Base-by-base conservation (phyloP, 495 filamentous ascomycete species). In the Penicillium tannophilum region DNA sequence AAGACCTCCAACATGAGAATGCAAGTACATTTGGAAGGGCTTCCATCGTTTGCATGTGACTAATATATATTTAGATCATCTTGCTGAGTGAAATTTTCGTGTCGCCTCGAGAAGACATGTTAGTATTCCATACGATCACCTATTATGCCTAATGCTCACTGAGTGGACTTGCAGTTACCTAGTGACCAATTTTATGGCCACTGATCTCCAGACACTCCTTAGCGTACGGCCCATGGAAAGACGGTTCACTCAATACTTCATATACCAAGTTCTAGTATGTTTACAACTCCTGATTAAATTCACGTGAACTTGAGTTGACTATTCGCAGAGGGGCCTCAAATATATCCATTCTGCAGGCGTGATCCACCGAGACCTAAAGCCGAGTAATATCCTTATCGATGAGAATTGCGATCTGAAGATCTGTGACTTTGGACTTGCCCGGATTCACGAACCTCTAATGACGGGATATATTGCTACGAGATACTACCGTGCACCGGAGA, bases 391-490 rank as follows among this genome's bases (percentile, higher is more conserved):
- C 68, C 81, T 98, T 47, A 92, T 98, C 76, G 98, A 98, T 74
- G 94, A 98, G 77, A 98, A 98, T 72, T 98, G 94, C 75, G 94
- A 98, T 72, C 79, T 98, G 53, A 98, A 98, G 79, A 98, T 98
- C 74, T 98, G 94, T 82, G 94, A 98, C 73, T 98, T 98, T 66
- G 94, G 94, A 57, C 82, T 98, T 52, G 94, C 94, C 42, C 90
- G 94, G 66, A 96, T 98, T 67, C 94, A 98, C 75, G 94, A 98
- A 67, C 94, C 94, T n/a, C 94, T 97, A 76, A 98, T 98, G 94
- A 98, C 94, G 39, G 94, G 94, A 8, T 39, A 39, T 14, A 11
- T 39, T 1, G 9, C 35, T 4, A 39, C 35, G 1, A 11, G 11
- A 16, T 39, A 14, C 35, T 39, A 39, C 35, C 8, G 9, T 11